Evolutionary conservation across 352 stramenopile species (phyloP), one percentile per base, ranked within the genome.

Genomic region (Aphanomyces astaci): DNA sequence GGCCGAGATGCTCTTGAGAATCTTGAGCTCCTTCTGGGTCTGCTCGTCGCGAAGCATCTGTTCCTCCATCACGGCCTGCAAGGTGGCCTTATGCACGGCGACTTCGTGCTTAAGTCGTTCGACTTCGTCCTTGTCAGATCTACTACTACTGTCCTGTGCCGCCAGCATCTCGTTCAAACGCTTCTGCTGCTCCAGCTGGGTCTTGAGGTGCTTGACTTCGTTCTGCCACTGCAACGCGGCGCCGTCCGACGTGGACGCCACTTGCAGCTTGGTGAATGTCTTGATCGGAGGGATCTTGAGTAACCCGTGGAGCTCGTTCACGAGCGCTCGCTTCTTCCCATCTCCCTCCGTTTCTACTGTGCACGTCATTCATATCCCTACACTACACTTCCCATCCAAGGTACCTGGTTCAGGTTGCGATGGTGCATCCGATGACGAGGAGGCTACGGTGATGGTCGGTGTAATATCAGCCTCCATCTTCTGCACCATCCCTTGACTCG

Each of bases 61-160:
- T 27, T 65, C 56, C 33, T 65, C 32, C 56, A 65, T 65, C 56
- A 65, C 53, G 31, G 36, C 17, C 28, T 65, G 56, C 25, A 65
- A 22, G 1, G 56, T 65, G n/a, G 56, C 56, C n/a, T 65, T 65
- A 36, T 65, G 56, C 13, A 65, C n/a, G 3, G 32, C 56, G 11
- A 65, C 31, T 30, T 65, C 56, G 36, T 53, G 31, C 19, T 48
- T 46, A 22, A 65, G 56, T 32, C 56, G 36, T 9, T 52, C 22
- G 15, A 65, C 56, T 48, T 65, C 56, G 10, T 65, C 56, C 36
- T 65, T 27, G 25, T 49, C 36, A 7, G n/a, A 11, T 11, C 22
- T 25, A 25, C 15, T 25, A 25, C 51, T 2, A 9, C 22, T 59
- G 22, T 53, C 45, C 33, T 59, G 51, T 15, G 56, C 36, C 27